These are phyloP conservation scores for Bocquillonia castaneifolia DNA, from an alignment of 441 rosid species.

Conservation along the genomic window DNA sequence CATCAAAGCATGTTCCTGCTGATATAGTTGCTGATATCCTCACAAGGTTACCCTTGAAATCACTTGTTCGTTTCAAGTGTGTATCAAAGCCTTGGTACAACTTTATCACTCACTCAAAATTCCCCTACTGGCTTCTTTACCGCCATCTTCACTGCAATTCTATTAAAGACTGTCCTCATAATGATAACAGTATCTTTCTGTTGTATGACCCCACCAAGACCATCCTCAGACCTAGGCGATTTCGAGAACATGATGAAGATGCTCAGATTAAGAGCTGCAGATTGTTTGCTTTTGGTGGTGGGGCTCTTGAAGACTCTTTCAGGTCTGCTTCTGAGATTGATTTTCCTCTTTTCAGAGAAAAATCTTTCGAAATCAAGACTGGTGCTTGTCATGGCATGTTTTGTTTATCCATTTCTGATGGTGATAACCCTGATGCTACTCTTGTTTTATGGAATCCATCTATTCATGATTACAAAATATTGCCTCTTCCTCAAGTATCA, in stretches of 20 bases:
- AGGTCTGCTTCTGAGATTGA: not conserved
- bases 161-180: not conserved
- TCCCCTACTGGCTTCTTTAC: constrained; percentile 9
- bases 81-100: constrained; percentile 24
- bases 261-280: not conserved
- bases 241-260: not conserved
- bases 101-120: constrained; percentile 10
- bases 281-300: constrained; percentile 7
- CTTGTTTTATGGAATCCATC: constrained; percentile 22
- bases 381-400: constrained; percentile 19
- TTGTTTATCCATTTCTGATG: constrained; percentile 1
- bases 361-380: constrained; percentile 11
- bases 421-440: not conserved
- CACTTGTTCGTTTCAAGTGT: constrained; percentile 28
- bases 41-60: constrained; percentile 24
- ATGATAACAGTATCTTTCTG: constrained; percentile 3
- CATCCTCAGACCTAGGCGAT: not conserved
- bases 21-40: constrained; percentile 16
- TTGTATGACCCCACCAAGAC: not conserved
- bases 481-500: constrained; percentile 3
- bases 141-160: constrained; percentile 7
- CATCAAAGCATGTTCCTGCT: not conserved
- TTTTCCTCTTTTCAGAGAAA: constrained; percentile 1
- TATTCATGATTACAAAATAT: not conserved
- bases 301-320: not conserved